Base-by-base conservation (phyloP, 371 early-diverging fungal genomes). In the Enterospora canceri region DNA sequence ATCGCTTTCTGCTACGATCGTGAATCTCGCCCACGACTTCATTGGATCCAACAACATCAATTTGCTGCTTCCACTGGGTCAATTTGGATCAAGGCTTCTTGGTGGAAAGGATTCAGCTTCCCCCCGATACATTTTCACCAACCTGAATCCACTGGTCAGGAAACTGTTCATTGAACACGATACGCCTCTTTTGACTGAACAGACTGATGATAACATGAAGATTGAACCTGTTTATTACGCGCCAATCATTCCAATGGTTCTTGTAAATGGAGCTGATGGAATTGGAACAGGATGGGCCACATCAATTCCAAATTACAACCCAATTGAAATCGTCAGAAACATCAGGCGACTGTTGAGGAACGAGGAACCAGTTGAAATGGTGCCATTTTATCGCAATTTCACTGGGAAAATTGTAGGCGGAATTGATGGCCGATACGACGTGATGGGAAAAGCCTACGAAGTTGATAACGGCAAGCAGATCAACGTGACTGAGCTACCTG, bases 71-170 rank as follows among this genome's bases (percentile, higher is more conserved):
- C 97, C 97, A 12, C 77, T 84, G 49, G 97, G 98, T 75, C 90
- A 92, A 73, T 97, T 98, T 74, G 99, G 99, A 72, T 92, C 91
- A 23, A 84, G 98, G 29, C 79, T 90, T 70, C 67, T 85, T 68
- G 98, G 98, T 54, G 97, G 97, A 32, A 95, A 95, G 76, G 94
- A 95, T 79, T 88, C 93, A 31, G 97, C 98, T 33, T 86, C 86
- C 76, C 84, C 93, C 68, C 90, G 98, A 87, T 97, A 98, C 80
- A 91, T 98, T 61, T 89, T 86, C 79, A 97, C 97, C 0, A 79
- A 80, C 21, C 78, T 97, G 15, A 67, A 84, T 19, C 82, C 83
- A 18, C 80, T 97, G n/a, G 82, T 94, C 0, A 85, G 93, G 56
- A 68, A 81, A 0, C 71, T 97, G 12, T 98, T 87, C 81, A 86